Evolutionary conservation across 2,329 filamentous ascomycete genomes (phyloP).

Genomic region (Hypoxylon sp.): DNA sequence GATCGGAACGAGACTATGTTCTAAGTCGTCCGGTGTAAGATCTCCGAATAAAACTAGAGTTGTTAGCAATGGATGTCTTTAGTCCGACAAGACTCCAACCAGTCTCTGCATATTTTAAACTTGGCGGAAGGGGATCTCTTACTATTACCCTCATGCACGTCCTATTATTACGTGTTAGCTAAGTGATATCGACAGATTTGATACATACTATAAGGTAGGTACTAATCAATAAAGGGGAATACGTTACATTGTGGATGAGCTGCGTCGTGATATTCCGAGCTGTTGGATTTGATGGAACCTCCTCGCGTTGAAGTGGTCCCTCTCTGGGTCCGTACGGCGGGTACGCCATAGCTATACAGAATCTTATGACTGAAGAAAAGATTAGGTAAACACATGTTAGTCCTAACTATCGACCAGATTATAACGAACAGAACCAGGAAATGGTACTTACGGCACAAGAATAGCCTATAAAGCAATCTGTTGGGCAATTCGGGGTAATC

Average conservation of each 20-base stretch:
- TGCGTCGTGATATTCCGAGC: neutral
- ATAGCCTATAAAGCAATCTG: neutral
- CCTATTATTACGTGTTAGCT: neutral
- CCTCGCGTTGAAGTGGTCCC: neutral
- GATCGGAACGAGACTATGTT: neutral
- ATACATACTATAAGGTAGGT: too few species aligned
- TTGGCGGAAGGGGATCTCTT: neutral
- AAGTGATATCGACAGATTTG: neutral
- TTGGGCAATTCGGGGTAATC: neutral
- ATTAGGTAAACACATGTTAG: neutral
- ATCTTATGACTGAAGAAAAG: neutral
- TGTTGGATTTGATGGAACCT: neutral
- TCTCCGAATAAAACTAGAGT: conserved; percentile 6
- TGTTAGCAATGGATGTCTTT: conserved; percentile 1
- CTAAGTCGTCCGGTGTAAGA: neutral
- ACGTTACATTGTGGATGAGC: neutral
- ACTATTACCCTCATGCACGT: neutral
- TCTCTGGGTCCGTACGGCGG: neutral
- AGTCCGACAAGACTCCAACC: neutral
- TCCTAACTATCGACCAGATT: neutral
- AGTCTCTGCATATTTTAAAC: neutral
- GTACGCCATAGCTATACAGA: conserved; percentile 3
- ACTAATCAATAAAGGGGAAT: neutral
- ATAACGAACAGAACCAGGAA: neutral
- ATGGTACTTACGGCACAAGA: conserved; percentile 10